phyloP scores from a whole-genome alignment of 1,139 yeast genomes.

The Kluyveromyces marxianus region DNA sequence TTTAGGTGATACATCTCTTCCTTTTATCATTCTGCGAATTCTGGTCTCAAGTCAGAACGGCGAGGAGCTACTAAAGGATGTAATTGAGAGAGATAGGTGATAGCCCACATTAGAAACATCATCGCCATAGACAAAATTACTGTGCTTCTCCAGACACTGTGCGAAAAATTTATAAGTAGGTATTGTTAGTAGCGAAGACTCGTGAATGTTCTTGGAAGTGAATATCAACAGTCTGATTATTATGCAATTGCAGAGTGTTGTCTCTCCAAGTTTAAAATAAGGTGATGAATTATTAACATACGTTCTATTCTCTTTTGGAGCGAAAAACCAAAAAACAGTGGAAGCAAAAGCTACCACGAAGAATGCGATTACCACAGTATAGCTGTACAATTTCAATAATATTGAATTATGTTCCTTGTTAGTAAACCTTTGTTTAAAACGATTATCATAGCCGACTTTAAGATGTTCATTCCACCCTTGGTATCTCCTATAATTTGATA shows the following conservation, averaged over 20 bases:
- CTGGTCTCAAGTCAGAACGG: slow-evolving; percentile 77
- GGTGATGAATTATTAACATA: slow-evolving; percentile 26
- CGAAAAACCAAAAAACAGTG: slow-evolving; percentile 49
- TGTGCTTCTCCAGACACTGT: slow-evolving; percentile 84
- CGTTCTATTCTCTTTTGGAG: slow-evolving; percentile 47
- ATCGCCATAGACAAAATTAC: slow-evolving; percentile 72
- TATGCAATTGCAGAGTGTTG: too few relatives aligned
- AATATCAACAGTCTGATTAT: too few relatives aligned
- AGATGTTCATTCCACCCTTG: too few relatives aligned
- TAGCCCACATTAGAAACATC: slow-evolving; percentile 95
- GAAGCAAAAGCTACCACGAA: slow-evolving; percentile 50
- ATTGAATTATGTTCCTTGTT: background rate
- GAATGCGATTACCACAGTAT: slow-evolving; percentile 65
- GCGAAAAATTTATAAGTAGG: background rate
- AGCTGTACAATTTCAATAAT: slow-evolving; percentile 34
- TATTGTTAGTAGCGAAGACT: slow-evolving; percentile 2
- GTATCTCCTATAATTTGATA: too few relatives aligned
- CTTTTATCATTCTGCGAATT: slow-evolving; percentile 35
- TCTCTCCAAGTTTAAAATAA: too few relatives aligned
- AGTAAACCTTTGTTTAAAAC: background rate
- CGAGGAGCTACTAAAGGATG: slow-evolving; percentile 80
- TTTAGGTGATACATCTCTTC: too few relatives aligned
- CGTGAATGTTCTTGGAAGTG: background rate
- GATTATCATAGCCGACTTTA: too few relatives aligned
- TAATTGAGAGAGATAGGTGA: slow-evolving; percentile 66